Percentiles rank a stretch among this genome's conserved stretches.
These are phyloP conservation scores for Prototheca wickerhamii DNA, from an alignment of 163 green algal genomes.

Conservation along the genomic window DNA sequence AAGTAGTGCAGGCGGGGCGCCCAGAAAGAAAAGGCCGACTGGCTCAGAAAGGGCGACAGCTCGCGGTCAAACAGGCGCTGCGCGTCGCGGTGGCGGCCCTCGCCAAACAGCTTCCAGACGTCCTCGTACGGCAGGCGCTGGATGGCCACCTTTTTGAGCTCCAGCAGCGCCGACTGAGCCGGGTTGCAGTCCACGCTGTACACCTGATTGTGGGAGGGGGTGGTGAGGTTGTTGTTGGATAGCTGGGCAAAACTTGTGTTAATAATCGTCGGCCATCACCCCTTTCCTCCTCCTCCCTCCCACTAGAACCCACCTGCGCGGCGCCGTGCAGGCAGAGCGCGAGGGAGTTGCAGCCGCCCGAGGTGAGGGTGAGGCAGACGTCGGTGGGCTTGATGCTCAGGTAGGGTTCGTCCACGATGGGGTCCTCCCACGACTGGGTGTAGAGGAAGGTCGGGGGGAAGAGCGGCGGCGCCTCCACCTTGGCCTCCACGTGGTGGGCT, in stretches of 20 bases:
- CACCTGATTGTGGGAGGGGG: conserved; percentile 42
- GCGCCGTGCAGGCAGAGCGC: conserved; percentile 84
- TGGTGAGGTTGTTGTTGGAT: neutral
- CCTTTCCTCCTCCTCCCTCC: neutral
- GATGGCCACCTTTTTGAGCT: conserved; percentile 88
- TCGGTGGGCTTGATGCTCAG: conserved; percentile 71
- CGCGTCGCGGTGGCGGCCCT: conserved; percentile 77
- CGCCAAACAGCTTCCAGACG: conserved; percentile 86
- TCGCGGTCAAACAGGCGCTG: conserved; percentile 71
- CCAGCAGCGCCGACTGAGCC: conserved; percentile 82
- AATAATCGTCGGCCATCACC: neutral
- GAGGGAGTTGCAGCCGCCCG: conserved; percentile 93
- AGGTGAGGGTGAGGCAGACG: conserved; percentile 90
- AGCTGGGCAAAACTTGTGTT: too few relatives aligned
- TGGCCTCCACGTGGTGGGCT: conserved; percentile 39
- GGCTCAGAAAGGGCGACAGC: conserved; percentile 82
- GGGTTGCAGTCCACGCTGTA: conserved; percentile 97
- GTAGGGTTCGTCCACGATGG: conserved; percentile 67
- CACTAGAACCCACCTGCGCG: too few relatives aligned
- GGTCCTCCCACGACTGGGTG: conserved; percentile 97
- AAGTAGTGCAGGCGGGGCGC: conserved; percentile 81
- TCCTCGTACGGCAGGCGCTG: conserved; percentile 78
- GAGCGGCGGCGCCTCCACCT: conserved; percentile 70
- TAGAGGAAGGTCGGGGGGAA: conserved; percentile 99
- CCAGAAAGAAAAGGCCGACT: conserved; percentile 88